Base-by-base conservation (phyloP, 192 early-diverging fungal species). In the Gigaspora rosea region DNA sequence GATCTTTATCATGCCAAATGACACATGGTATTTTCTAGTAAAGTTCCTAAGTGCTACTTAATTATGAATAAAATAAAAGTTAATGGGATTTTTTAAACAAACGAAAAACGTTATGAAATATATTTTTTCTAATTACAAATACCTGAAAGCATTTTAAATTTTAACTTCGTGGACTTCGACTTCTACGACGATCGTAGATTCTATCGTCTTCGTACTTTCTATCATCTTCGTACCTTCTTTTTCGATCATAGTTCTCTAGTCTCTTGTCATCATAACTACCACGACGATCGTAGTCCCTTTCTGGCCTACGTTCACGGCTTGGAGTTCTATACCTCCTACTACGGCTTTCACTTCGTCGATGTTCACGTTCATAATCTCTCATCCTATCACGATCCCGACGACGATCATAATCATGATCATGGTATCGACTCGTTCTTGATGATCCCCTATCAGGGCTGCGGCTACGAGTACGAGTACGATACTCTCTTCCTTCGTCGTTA, bases 401-500 rank as follows among this genome's bases (percentile, higher is more conserved):
- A 22, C 61, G 46, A 18, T 67, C 61, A 56, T 58, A 47, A 8
- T 76, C 75, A 68, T 76, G 10, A 67, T 76, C 75, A 4, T 63
- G 63, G 35, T 41, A 11, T 51, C 75, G n/a, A 33, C 49, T 63
- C 46, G 75, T 46, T 76, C 51, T 65, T 15, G 73, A 64, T n/a
- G 72, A 61, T 47, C 72, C 57, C 36, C 51, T 36, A 33, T 49
- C 50, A 35, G 10, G 8, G 51, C 73, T 75, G 8, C 61, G 22
- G 33, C 59, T 75, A 47, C 62, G 75, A 46, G 49, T 76, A 52
- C 52, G 63, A 57, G 41, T 41, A 41, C 75, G 49, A 76, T 63
- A 35, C 32, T 58, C 22, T 22, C 56, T 33, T 9, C 46, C 63
- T 32, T 46, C 63, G 7, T 76, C 72, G 22, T 62, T 58, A 13